Base-by-base conservation (phyloP, 2,329 filamentous ascomycete genomes). In the Xylariaceae sp. region DNA sequence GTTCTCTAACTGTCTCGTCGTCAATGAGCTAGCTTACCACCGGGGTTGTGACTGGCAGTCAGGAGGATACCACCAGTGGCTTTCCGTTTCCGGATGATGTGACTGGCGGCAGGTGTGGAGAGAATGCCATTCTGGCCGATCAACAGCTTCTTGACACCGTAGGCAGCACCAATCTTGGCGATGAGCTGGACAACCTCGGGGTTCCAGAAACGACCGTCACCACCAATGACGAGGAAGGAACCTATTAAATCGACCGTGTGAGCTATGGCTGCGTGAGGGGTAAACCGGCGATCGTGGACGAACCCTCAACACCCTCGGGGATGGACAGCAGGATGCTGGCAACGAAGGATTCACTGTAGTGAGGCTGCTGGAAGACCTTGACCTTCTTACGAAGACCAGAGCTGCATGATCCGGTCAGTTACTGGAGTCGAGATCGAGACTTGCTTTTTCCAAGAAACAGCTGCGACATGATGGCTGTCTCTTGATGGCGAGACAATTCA, bases 341-440 rank as follows among this genome's bases (percentile, higher is more conserved):
- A 68, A 99, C 85, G 75, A 99, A 99, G 55, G 93, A 87, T 79
- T 99, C 94, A 77, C 90, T 92, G 83, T 99, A 99, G 79, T 99
- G 85, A 62, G 87, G 82, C 77, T 97, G 82, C 77, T 99, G 91
- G 82, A 99, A 99, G 74, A 96, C 90, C 72, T 90, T 92, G 79
- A 97, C 94, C 86, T 96, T 97, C 80, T 99, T 99, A 66, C 94
- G 92, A 76, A 99, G 91, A 76, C 94, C 94, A 68, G 94, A 99
- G 69, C 93, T 97, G 13, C 13, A 71, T 59, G 63, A 56, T 60
- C 51, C 51, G 10, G 60, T 70, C 54, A 68, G 63, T 51, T 55
- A 37, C 56, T 49, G 53, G 30, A 6, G 17, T 47, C 10, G 18
- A n/a, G 10, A 10, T 35, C 11, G 10, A 47, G 18, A 30, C 17